Evolutionary conservation across 2,329 filamentous ascomycete species (phyloP), one percentile per base, ranked within the genome.

Genomic region (Alternaria dauci): DNA sequence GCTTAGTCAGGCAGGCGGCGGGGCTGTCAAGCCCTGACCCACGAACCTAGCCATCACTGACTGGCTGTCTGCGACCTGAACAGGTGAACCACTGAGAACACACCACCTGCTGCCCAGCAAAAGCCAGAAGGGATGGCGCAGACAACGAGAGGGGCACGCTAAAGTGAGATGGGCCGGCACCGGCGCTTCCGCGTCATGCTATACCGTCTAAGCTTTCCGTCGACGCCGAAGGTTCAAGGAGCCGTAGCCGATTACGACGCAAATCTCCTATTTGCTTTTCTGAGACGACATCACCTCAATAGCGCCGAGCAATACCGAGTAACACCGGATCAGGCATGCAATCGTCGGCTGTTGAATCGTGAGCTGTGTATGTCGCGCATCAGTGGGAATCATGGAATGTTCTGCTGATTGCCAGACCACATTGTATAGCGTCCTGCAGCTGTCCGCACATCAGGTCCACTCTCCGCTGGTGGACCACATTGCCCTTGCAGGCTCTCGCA

Each of bases 1-100:
- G 67, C 67, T 71, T 71, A 71, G 66, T 71, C 62, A 71, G 23
- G 42, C 23, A 18, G 26, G 20, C 20, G 38, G 50, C 12, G 50
- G 67, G 68, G 55, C 18, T 54, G 43, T 16, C 42, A 18, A 26
- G 28, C 46, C 46, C 41, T 50, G 41, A 46, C 18, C 34, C 36
- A 26, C 18, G 14, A 26, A 32, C 39, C 25, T 25, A 11, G 52
- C 41, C 32, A 34, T 59, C 25, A 47, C 41, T 58, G 54, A 47
- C 41, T 58, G 54, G 16, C 46, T 50, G 46, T 14, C 30, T 3
- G 46, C 46, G 20, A 32, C 42, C 34, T 25, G 36, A 23, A 23
- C 39, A 34, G 52, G 9, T 25, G 46, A 48, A 38, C 38, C 46
- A 46, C 28, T 41, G 25, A 47, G n/a, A 55, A 12, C 14, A 26